Evolutionary conservation across 2,329 filamentous ascomycete genomes (phyloP), one percentile per base, ranked within the genome.

Genomic region (Cladorrhinum sp.): DNA sequence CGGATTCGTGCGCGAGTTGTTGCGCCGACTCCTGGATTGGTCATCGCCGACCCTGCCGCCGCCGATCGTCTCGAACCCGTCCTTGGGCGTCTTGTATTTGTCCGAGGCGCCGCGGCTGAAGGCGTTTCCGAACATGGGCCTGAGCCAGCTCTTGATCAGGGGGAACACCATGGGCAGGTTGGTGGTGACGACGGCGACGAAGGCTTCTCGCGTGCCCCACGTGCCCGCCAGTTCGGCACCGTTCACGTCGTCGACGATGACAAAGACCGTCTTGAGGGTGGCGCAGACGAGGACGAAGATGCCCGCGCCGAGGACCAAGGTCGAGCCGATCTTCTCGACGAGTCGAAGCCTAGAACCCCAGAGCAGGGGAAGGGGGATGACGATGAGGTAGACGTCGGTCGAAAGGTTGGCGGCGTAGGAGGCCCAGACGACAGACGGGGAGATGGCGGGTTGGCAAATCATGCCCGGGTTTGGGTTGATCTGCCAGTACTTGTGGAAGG

Each of bases 381-480:
- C 75, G 65, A 84, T 79, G n/a, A 84, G 74, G 64, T 84, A 84
- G 1, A 82, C 48, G 64, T 84, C 82, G 20, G 80, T 83, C 9
- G 73, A 65, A 9, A 82, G 74, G 65, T 82, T 84, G 57, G 81
- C 71, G 14, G 75, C 71, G n/a, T 80, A 78, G 2, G 77, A 78
- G 10, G 80, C 75, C 68, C 79, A 81, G 55, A 82, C 73, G 60
- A 80, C 74, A 49, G 78, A 74, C 30, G 73, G 74, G 1, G 79
- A 78, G 12, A 81, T 73, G 18, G 79, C 80, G 0, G 77, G 75
- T 59, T 80, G 79, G 67, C 80, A 81, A 20, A 71, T 66, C 64
- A 79, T 81, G n/a, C 80, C 80, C 5, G 81, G 82, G 54, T 84
- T 69, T 0, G 81, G 82, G 63, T 79, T 71, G 46, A 84, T 83